Percentiles rank a stretch among this genome's conserved stretches.
Evolutionary conservation across 116 monocot genomes (phyloP).

Genomic region (Posidonia oceanica): DNA sequence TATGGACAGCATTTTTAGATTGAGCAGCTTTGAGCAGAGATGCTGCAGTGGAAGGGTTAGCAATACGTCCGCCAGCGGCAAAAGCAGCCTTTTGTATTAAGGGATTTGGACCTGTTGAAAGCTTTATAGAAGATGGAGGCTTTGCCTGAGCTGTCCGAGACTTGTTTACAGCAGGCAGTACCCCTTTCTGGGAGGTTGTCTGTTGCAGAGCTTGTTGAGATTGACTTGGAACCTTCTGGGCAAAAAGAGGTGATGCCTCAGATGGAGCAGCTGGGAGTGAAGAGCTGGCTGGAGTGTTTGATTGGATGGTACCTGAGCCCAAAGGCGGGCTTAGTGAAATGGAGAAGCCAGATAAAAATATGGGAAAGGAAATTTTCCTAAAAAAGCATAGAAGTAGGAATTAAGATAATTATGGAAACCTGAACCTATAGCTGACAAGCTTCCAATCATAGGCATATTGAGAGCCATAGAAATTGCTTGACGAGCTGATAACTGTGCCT

Average conservation of each 20-base stretch:
- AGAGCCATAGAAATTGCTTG: slow-evolving; percentile 68
- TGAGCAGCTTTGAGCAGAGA: slow-evolving; percentile 53
- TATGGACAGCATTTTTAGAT: slow-evolving; percentile 63
- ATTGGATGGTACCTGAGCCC: slow-evolving; percentile 20
- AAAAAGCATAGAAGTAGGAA: not conserved
- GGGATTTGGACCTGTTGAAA: slow-evolving; percentile 17
- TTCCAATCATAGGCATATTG: slow-evolving; percentile 37
- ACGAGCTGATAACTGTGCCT: slow-evolving; percentile 43
- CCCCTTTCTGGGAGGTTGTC: slow-evolving; percentile 16
- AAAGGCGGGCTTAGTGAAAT: not conserved
- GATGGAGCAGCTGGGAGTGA: slow-evolving; percentile 6
- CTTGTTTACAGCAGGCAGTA: slow-evolving; percentile 9
- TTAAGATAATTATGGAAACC: slow-evolving; percentile 14
- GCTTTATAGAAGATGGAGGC: slow-evolving; percentile 3
- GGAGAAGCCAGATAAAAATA: not conserved
- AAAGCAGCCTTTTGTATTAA: slow-evolving; percentile 58
- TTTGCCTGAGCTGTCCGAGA: slow-evolving; percentile 15
- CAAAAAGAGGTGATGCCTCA: slow-evolving; percentile 15
- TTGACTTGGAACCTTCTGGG: slow-evolving; percentile 20
- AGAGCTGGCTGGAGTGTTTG: slow-evolving; percentile 8
- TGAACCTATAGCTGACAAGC: slow-evolving; percentile 31
- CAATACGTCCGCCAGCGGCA: slow-evolving; percentile 74
- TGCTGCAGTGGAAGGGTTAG: slow-evolving; percentile 35
- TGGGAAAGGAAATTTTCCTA: too few species aligned
- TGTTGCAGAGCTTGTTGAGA: slow-evolving; percentile 9